Evolutionary conservation across 2,329 filamentous ascomycete genomes (phyloP), one percentile per base, ranked within the genome.

Genomic region (Aspergillus ustus): DNA sequence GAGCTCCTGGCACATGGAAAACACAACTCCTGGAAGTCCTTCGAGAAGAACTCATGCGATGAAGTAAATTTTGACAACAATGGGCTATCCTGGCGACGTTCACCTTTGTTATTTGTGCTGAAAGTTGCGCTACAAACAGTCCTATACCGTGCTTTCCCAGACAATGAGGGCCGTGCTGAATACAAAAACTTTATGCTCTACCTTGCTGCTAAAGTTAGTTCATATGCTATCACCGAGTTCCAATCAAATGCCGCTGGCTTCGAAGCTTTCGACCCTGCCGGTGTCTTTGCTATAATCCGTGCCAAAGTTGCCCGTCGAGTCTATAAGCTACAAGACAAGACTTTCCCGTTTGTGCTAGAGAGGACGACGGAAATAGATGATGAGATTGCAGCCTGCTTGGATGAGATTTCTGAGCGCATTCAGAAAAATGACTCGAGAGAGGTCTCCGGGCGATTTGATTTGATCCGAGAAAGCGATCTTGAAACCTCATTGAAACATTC

Each of bases 141-240:
- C 7, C 63, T 75, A 9, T 54, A 57, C 48, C 64, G 55, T n/a
- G 52, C 28, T n/a, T 67, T 66, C 37, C 45, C 59, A 4, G 44
- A 49, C 9, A 50, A 60, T 17, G 50, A 68, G 37, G 59, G 53
- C 8, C 52, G 63, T 15, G 45, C 46, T 7, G 52, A 63, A 40
- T 88, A 87, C 73, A 88, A 88, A 60, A 67, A 71, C 1, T 83
- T 84, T 64, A 84, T 86, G 80, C 52, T 81, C 0, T 81, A 79
- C 22, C 69, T 86, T 55, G 72, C 85, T 67, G 61, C 75, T 17
- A n/a, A 48, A 22, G 13, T 55, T 5, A 28, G 40, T 4, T 34
- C 28, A 19, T 9, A 8, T n/a, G n/a, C 49, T 31, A 9, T 37
- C 4, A 15, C 34, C n/a, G 28, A 48, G 25, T 20, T 56, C 17